phyloP scores from a whole-genome alignment of 2,329 filamentous ascomycete genomes.

The Fusarium lateritium region DNA sequence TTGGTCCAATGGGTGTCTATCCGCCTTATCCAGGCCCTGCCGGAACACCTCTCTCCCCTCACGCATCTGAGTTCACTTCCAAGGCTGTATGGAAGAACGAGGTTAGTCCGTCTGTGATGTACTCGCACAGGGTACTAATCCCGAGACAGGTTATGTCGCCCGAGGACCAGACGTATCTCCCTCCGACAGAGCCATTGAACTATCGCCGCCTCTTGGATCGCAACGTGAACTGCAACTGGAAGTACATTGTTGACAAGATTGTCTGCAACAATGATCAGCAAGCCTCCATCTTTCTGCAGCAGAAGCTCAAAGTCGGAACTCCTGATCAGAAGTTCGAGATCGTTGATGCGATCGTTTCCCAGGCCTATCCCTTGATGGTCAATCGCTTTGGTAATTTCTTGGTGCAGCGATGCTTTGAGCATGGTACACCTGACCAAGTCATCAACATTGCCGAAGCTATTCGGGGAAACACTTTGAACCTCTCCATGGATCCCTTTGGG shows the following conservation, averaged over 20 bases:
- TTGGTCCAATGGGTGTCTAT: slow-evolving; percentile 57
- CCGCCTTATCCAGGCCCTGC: slow-evolving; percentile 68
- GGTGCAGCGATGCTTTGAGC: slow-evolving; percentile 98
- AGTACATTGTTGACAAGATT: slow-evolving; percentile 99
- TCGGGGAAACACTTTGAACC: slow-evolving; percentile 90
- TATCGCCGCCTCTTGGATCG: slow-evolving; percentile 95
- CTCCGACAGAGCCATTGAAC: slow-evolving; percentile 92
- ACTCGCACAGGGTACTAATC: slow-evolving; percentile 28
- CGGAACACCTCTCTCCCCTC: slow-evolving; percentile 78
- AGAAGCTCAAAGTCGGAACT: slow-evolving; percentile 98
- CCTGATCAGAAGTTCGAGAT: slow-evolving; percentile 97
- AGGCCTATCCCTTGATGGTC: slow-evolving; percentile 96
- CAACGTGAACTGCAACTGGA: slow-evolving; percentile 98
- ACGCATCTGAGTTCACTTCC: slow-evolving; percentile 81
- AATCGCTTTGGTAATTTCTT: slow-evolving; percentile 99
- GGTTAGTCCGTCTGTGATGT: slow-evolving; percentile 54
- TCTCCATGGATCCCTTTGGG: slow-evolving; percentile 99
- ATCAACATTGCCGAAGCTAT: slow-evolving; percentile 95
- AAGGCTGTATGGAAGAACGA: slow-evolving; percentile 69
- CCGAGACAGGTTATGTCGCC: slow-evolving; percentile 60
- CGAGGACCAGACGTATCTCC: slow-evolving; percentile 83
- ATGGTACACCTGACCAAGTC: slow-evolving; percentile 94
- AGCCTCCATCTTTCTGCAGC: slow-evolving; percentile 97
- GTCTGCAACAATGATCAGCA: slow-evolving; percentile 99
- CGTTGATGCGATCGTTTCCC: slow-evolving; percentile 93